Evolutionary conservation across 352 stramenopile genomes (phyloP).

Genomic region (Thalassiosira exigua): DNA sequence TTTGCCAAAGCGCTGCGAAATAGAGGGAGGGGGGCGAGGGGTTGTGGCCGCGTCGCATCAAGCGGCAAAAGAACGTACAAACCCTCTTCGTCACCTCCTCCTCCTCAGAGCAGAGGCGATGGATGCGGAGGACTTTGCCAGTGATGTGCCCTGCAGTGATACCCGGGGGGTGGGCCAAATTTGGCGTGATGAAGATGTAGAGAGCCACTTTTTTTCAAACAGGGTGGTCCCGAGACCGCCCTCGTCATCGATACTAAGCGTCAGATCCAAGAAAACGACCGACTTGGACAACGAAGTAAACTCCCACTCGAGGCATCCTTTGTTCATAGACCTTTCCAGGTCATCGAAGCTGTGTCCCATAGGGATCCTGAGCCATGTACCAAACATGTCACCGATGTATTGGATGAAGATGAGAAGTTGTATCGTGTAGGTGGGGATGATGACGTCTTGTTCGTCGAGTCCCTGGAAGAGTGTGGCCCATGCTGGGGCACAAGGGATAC

Average conservation of each 20-base stretch:
- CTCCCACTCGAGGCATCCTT: slow-evolving; percentile 26
- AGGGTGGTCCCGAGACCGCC: slow-evolving; percentile 5
- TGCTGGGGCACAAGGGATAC: slow-evolving; percentile 11
- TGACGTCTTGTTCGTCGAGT: slow-evolving; percentile 18
- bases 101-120: slow-evolving; percentile 15
- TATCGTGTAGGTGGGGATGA: slow-evolving; percentile 6
- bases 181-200: slow-evolving; percentile 49
- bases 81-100: slow-evolving; percentile 23
- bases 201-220: slow-evolving; percentile 47
- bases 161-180: slow-evolving; percentile 44
- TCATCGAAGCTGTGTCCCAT: slow-evolving; percentile 8
- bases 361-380: neutral
- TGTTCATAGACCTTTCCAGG: slow-evolving; percentile 19
- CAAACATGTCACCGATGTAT: slow-evolving; percentile 45
- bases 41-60: slow-evolving; percentile 19
- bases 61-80: slow-evolving; percentile 12
- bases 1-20: slow-evolving; percentile 32
- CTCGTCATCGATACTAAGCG: neutral
- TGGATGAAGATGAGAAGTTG: neutral
- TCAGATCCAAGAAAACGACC: slow-evolving; percentile 44
- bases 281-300: slow-evolving; percentile 1
- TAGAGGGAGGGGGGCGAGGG: neutral
- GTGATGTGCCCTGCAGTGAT: slow-evolving; percentile 24
- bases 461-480: slow-evolving; percentile 18
- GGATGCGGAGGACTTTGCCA: slow-evolving; percentile 28